Evolutionary conservation across 306 rosid species (phyloP).

Genomic region (Astragalus glycyphyllos): DNA sequence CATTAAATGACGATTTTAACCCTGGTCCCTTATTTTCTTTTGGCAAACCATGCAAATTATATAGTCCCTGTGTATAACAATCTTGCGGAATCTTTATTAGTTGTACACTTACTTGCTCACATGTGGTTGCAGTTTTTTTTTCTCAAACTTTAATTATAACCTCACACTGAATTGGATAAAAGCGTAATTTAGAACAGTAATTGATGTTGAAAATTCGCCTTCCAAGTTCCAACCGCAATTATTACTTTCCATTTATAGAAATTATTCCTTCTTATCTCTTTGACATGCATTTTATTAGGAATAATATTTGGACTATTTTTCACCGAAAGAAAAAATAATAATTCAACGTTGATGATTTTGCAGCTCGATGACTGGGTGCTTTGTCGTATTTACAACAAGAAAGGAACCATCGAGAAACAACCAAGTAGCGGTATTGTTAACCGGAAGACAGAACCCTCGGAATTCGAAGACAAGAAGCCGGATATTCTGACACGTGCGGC

Average conservation of each 20-base stretch:
- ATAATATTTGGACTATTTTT: background rate
- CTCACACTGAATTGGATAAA: background rate
- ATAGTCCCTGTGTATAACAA: too few species aligned
- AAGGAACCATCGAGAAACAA: constrained; percentile 67
- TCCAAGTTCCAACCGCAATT: background rate
- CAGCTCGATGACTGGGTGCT: constrained; percentile 99
- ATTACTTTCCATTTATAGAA: constrained; percentile 35
- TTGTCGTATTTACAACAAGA: constrained; percentile 95
- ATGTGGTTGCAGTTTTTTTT: background rate
- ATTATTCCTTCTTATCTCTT: constrained; percentile 50
- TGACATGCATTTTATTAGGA: background rate
- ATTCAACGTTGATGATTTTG: constrained; percentile 53
- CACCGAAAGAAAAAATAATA: background rate
- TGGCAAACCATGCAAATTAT: too few species aligned
- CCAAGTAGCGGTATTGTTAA: constrained; percentile 5
- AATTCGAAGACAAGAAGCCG: constrained; percentile 73
- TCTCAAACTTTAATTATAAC: too few species aligned
- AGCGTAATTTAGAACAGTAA: constrained; percentile 5
- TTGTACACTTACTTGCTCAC: background rate
- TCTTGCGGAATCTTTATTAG: background rate
- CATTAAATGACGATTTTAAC: background rate
- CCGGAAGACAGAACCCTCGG: constrained; percentile 41
- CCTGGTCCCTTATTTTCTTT: too few species aligned
- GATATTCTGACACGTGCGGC: constrained; percentile 36
- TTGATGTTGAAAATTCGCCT: background rate